Base-by-base conservation (phyloP, 805 yeast genomes). In the Candida rishiriensis region DNA sequence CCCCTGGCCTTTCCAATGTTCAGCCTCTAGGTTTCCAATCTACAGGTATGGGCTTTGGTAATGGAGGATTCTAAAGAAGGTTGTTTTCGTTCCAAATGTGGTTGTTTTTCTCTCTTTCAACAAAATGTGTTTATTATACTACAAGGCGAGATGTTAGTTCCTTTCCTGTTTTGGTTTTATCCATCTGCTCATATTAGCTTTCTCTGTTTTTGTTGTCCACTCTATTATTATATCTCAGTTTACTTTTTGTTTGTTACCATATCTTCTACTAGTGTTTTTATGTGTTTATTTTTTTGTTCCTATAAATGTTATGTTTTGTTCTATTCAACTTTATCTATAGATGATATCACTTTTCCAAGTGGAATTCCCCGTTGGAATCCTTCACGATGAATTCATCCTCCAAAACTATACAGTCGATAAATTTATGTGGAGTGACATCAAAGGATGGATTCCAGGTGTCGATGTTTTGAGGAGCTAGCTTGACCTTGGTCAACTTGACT, bases 401-500 rank as follows among this genome's bases (percentile, higher is more conserved):
- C 1, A 97, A 91, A 31, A 91, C 88, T 47, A 93, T 88, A 47
- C 88, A 86, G 59, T 89, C 97, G 43, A 91, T 89, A 33, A 84
- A 68, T 37, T 73, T 75, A 55, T 83, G 81, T 0, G 96, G 96
- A 3, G 98, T 88, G 13, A 93, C 88, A 59, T 91, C 99, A 57
- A 91, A 91, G 0, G 97, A 85, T 1, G 99, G 99, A 57, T 93
- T 93, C 97, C 97, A 91, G 2, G 89, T 96, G 4, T 73, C 68
- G 29, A 90, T 83, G 0, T 84, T 85, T 2, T 85, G 85, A 3
- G 98, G 93, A 1, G 97, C 96, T 46, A 85, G 76, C 34, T 86
- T 85, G 12, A 89, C 85, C 15, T 80, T 80, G 1, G 75, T 56
- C 18, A 66, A 49, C 15, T 55, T 55, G 34, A 65, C 61, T 13